Base-by-base conservation (phyloP, 306 rosid species). In the Rosa chinensis region DNA sequence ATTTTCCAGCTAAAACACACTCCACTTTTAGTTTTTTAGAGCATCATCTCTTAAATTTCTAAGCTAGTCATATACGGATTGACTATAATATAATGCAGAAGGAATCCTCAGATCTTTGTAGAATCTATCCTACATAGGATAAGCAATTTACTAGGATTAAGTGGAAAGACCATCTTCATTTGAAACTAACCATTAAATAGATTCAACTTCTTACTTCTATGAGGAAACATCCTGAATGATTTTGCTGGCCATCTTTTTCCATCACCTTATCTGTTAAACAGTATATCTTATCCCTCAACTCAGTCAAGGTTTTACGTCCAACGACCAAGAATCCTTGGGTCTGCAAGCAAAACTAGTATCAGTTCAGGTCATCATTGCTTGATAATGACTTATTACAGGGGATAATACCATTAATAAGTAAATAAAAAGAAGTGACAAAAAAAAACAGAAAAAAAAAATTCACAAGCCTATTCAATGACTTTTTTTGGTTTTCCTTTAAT, bases 151-250 rank as follows among this genome's bases (percentile, higher is more conserved):
- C 28, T 25, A 25, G 28, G 28, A 25, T 25, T 14, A 52, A 50
- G n/a, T 11, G 44, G 68, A 73, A 72, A 75, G 70, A 73, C 78
- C 43, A 72, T 21, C 74, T 56, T 74, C 59, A 72, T 77, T 20
- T 72, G 35, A 71, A 78, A 82, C 79, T 77, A 79, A 80, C 78
- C 20, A 75, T 42, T 62, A 70, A 45, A 77, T 23, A 45, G 9
- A 69, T 10, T 25, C 28, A 25, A 25, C 28, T 25, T 25, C 6
- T 13, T 55, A 17, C 12, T 75, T 50, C 84, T 82, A 25, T 82
- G 81, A 94, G 93, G 73, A 94, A 92, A 87, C 89, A 94, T 76
- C 97, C 97, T 74, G 97, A 92, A 79, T 93, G 87, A 70, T 92
- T 93, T 73, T 89, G 81, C 28, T 25, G 28, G 28, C 28, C 28